A percentile compares a stretch with the other conserved stretches of the same genome.
Conservation (phyloP, 2,329 filamentous ascomycete species). For the Aspergillus piperis region DNA sequence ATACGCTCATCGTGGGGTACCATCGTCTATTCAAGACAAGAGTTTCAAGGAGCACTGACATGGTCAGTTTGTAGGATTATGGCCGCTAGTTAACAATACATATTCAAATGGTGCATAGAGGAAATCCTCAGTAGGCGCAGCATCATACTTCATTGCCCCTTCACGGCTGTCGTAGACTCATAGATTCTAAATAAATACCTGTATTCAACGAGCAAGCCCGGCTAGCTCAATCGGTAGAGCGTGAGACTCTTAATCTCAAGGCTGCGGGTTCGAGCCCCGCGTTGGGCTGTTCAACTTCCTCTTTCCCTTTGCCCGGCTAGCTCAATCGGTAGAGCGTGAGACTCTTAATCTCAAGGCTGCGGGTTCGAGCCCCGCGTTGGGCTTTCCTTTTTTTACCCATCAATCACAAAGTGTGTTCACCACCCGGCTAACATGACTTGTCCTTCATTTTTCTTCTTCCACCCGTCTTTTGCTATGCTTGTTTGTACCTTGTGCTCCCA, state of each 20-base stretch:
- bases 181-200: background rate
- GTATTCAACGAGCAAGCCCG: conserved; percentile 33
- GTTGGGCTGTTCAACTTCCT: conserved; percentile 30
- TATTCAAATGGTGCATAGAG: too few relatives aligned
- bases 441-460: background rate
- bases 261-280: conserved; percentile 47
- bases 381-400: conserved; percentile 24
- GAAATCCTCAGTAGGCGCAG: too few relatives aligned
- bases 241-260: conserved; percentile 53
- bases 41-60: too few relatives aligned
- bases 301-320: conserved; percentile 44
- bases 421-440: background rate
- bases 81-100: too few relatives aligned
- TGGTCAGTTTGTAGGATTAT: too few relatives aligned
- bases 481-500: background rate
- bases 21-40: too few relatives aligned
- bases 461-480: background rate
- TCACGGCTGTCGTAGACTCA: background rate
- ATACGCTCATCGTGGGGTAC: too few relatives aligned
- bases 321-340: conserved; percentile 56
- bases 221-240: conserved; percentile 56
- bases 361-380: conserved; percentile 47
- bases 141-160: too few relatives aligned
- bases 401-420: background rate
- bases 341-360: conserved; percentile 51